Evolutionary conservation across 495 filamentous ascomycete genomes (phyloP).

Genomic region (Neurospora pannonica): DNA sequence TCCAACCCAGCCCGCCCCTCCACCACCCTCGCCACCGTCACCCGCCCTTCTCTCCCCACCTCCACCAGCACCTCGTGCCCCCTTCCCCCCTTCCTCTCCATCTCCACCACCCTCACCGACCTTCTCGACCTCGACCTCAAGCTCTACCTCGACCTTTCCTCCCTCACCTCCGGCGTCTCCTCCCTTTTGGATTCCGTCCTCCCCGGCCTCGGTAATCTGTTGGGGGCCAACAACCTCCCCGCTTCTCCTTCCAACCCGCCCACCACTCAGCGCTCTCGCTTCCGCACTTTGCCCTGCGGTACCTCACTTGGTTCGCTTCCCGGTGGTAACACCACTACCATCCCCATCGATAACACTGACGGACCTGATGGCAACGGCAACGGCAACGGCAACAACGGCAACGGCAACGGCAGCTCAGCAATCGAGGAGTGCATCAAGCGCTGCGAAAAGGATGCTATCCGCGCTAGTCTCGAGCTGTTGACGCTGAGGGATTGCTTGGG

Average conservation of each 20-base stretch:
- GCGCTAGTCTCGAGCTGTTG: background rate
- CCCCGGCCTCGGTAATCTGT: background rate
- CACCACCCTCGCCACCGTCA: background rate
- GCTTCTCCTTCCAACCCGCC: background rate
- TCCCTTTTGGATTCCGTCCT: background rate
- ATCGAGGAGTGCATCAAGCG: slow-evolving; percentile 2
- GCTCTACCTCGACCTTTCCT: slow-evolving; percentile 5
- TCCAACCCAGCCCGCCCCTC: background rate
- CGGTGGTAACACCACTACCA: slow-evolving; percentile 1
- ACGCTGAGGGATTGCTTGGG: slow-evolving; percentile 7
- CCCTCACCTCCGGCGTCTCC: background rate
- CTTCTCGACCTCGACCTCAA: slow-evolving; percentile 6
- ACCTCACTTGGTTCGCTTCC: background rate
- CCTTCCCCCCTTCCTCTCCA: background rate
- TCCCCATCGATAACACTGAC: background rate
- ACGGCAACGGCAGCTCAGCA: background rate
- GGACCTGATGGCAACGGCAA: background rate
- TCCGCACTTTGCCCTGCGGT: slow-evolving; percentile 1
- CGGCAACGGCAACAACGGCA: background rate
- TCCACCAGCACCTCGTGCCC: background rate
- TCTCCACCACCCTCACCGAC: background rate
- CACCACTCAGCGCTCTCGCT: slow-evolving; percentile 1
- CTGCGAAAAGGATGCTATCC: slow-evolving; percentile 4
- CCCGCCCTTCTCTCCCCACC: background rate
- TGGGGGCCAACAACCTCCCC: background rate